Conservation (phyloP, 305 asterid genomes). For the Fraxinus dipetala region DNA sequence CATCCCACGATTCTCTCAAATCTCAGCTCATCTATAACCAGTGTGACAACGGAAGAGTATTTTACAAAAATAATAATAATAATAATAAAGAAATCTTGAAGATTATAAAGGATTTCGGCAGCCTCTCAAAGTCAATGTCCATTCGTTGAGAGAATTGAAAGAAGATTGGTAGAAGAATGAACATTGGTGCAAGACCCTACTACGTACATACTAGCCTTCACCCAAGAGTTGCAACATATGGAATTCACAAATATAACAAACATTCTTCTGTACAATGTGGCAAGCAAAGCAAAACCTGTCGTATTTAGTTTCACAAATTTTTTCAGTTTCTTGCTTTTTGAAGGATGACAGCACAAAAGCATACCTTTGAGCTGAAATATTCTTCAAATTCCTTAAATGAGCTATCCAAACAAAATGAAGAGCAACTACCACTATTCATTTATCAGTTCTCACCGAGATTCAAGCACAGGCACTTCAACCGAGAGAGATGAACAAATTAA, state of each 20-base stretch:
- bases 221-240: neutral
- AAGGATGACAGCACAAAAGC: neutral
- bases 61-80: neutral
- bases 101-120: neutral
- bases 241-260: neutral
- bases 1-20: neutral
- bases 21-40: neutral
- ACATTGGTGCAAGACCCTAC: neutral
- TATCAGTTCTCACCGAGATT: neutral
- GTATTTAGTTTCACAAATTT: neutral
- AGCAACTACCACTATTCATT: neutral
- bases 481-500: neutral
- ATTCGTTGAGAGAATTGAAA: neutral
- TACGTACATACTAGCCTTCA: neutral
- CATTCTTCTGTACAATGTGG: neutral
- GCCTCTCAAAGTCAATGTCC: neutral
- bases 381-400: neutral
- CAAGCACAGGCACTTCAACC: neutral
- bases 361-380: neutral
- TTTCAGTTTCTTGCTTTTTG: neutral
- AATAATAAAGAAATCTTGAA: too few relatives aligned
- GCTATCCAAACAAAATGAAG: neutral
- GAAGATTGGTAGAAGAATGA: neutral
- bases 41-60: neutral
- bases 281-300: neutral